A percentile compares a stretch with the other conserved stretches of the same genome.
These are phyloP conservation scores for Cercospora janseana DNA, from an alignment of 2,329 filamentous ascomycete species.

Conservation along the genomic window DNA sequence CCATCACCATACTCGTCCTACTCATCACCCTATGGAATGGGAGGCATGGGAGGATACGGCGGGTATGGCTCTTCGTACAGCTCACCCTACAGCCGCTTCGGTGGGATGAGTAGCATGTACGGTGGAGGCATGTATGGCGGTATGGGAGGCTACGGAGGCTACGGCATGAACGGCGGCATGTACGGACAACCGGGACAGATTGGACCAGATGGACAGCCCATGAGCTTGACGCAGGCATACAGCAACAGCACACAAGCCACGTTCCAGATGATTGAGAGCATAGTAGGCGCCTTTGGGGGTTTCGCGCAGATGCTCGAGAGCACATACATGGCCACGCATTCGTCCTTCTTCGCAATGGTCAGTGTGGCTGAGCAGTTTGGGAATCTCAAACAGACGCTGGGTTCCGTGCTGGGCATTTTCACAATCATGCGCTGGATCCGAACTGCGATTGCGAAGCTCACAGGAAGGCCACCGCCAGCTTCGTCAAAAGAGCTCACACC, in stretches of 20 bases:
- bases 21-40: conserved; percentile 56
- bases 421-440: conserved; percentile 93
- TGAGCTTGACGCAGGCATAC: conserved; percentile 93
- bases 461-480: conserved; percentile 83
- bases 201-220: conserved; percentile 71
- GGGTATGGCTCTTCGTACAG: conserved; percentile 42
- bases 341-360: conserved; percentile 98
- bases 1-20: conserved; percentile 36
- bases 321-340: conserved; percentile 99
- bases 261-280: conserved; percentile 96
- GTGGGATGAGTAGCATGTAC: conserved; percentile 37
- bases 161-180: conserved; percentile 36
- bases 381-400: conserved; percentile 86
- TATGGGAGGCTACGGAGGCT: conserved; percentile 34
- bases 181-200: conserved; percentile 48
- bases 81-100: conserved; percentile 47
- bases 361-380: conserved; percentile 97
- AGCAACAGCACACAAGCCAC: conserved; percentile 92
- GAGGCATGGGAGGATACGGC: conserved; percentile 38
- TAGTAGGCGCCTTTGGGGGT: conserved; percentile 93
- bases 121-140: conserved; percentile 20
- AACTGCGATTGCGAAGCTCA: conserved; percentile 86
- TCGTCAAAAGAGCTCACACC: conserved; percentile 85
- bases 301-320: conserved; percentile 99
- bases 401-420: conserved; percentile 92